Conservation (phyloP, 31 red algal genomes). For the Pterothamnion heteromorphum region DNA sequence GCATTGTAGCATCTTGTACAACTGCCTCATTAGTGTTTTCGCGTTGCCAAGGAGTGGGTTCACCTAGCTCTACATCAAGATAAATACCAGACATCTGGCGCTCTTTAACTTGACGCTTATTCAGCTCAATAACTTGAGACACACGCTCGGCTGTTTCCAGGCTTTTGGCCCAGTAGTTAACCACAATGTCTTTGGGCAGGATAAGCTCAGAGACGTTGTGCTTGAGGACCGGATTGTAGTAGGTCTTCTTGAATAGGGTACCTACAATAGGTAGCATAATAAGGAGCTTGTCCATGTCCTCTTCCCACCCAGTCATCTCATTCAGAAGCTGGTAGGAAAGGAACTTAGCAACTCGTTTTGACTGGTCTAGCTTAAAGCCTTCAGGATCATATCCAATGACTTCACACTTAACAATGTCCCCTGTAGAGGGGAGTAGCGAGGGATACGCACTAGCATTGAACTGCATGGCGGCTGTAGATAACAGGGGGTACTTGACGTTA, state of each 20-base stretch:
- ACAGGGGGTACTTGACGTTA: neutral
- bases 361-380: neutral
- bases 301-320: conserved; percentile 3
- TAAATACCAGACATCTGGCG: neutral
- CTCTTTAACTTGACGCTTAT: neutral
- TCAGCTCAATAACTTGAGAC: neutral
- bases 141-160: neutral
- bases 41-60: too few relatives aligned
- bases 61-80: neutral
- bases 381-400: neutral
- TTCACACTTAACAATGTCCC: neutral
- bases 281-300: neutral
- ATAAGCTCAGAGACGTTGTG: neutral
- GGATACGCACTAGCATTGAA: neutral
- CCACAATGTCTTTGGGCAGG: neutral
- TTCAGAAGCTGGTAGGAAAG: neutral
- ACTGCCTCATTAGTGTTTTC: neutral
- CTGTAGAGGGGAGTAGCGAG: neutral
- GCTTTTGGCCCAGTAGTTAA: neutral
- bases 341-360: neutral
- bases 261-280: neutral
- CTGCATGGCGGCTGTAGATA: neutral
- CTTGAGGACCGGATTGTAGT: neutral
- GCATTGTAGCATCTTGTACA: neutral
- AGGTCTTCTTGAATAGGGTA: neutral